Base-by-base conservation (phyloP, 306 rosid species). In the Cucumis cinereus region DNA sequence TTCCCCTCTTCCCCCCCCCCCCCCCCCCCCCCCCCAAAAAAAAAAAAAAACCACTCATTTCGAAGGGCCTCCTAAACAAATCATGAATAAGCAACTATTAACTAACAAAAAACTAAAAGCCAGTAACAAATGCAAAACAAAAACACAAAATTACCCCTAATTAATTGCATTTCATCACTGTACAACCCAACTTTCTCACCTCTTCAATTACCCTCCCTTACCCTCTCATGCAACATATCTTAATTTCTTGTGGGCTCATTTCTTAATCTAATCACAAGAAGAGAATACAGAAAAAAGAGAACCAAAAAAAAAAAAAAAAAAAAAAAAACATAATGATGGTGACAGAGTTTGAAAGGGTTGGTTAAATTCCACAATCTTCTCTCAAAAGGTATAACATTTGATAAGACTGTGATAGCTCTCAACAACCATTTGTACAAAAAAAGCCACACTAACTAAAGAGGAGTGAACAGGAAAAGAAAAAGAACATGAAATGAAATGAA, bases 371-470 rank as follows among this genome's bases (percentile, higher is more conserved):
- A 41, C 53, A 68, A 43, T 38, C 52, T 38, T 66, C 72, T 66
- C 52, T n/a, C 24, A 38, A 66, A 64, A 64, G 45, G 8, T 19
- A 20, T 5, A 12, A 3, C 52, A 5, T 67, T 41, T 67, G 52
- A 50, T 67, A 36, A 64, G 35, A 67, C 20, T 20, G n/a, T 13
- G 54, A 67, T 40, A 12, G 73, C 73, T 67, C 50, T 7, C 54
- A 38, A 64, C 72, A 50, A 64, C 72, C 72, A 35, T 64, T 64
- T 64, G 35, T 40, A 38, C 73, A 67, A 40, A 67, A 66, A 40
- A 66, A 61, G 66, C 73, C 33, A 41, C 4, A 41, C 45, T 12
- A 67, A 9, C 45, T 12, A 67, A 20, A 68, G 30, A 68, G 30
- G 74, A 41, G 22, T 41, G 55, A 68, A 41, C 74, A 68, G 55